Base-by-base conservation (phyloP, 2,329 filamentous ascomycete genomes). In the Pseudogymnoascus sp. region DNA sequence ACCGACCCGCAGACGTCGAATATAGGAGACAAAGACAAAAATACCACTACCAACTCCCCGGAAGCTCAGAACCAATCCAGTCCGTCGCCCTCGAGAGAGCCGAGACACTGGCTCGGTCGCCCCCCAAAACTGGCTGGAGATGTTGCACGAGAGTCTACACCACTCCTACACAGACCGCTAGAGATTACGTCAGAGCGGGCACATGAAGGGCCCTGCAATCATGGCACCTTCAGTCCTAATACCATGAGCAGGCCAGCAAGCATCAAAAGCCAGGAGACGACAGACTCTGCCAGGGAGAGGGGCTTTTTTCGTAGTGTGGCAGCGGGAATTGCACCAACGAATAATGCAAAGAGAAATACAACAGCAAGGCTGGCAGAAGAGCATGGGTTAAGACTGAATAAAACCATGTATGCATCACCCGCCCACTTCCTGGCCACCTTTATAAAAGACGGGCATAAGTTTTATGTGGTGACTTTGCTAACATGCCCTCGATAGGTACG, bases 141-240 rank as follows among this genome's bases (percentile, higher is more conserved):
- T 9, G 41, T 33, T 8, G 63, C 74, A 6, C 74, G 73, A 65
- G 84, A 86, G 67, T 78, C 76, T 2, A 83, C 82, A 1, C 76
- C 80, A 2, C 72, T 86, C 25, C 74, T 84, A 11, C 8, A 80
- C 78, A 18, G 71, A 73, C 60, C 70, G 1, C 68, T 70, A 39
- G 71, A 72, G 59, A 63, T 69, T 37, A 60, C 67, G 4, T 36
- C 60, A 2, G 59, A 61, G 30, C 58, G 66, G 25, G 65, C 67
- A 12, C 70, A 71, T 57, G 68, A 75, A 57, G 74, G 72, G 28
- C 71, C 73, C 38, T 90, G 86, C 76, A 80, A 82, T 68, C 88
- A 94, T 75, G 90, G 89, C 67, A 89, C 88, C 14, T 90, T 92
- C 70, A 91, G 89, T 43, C 87, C 89, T 1, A 78, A 85, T 37